These are phyloP conservation scores for Stephanodiscus minutulus DNA, from an alignment of 108 stramenopile species.

Conservation along the genomic window DNA sequence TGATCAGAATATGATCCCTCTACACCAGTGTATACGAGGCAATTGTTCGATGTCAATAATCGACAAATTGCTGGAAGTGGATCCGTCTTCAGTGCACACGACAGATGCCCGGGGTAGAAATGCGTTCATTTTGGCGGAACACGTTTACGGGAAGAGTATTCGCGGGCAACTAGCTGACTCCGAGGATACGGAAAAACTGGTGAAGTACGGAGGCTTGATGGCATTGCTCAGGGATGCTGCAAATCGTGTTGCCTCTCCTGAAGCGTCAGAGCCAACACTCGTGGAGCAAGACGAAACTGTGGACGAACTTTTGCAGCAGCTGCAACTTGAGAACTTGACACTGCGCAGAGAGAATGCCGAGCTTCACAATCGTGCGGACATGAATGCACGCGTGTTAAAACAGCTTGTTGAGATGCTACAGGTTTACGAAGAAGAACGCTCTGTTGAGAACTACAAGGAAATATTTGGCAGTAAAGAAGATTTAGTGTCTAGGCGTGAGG, in stretches of 20 bases:
- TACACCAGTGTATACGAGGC: conserved; percentile 39
- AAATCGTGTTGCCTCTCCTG: conserved; percentile 6
- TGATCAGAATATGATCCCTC: conserved; percentile 45
- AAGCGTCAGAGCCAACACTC: conserved; percentile 4
- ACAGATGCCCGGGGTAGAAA: conserved; percentile 36
- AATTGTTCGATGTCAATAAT: conserved; percentile 24
- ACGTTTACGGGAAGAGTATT: conserved; percentile 20
- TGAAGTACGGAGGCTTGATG: conserved; percentile 14
- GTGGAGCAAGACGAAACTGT: neutral
- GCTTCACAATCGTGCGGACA: conserved; percentile 18
- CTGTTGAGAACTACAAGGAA: conserved; percentile 21
- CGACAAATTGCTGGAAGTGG: conserved; percentile 16
- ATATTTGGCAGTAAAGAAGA: conserved; percentile 16
- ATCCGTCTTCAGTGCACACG: conserved; percentile 23
- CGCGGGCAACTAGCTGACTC: conserved; percentile 7
- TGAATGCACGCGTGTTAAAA: conserved; percentile 4
- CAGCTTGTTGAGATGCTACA: conserved; percentile 24
- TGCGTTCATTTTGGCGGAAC: conserved; percentile 26
- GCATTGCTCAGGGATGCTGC: conserved; percentile 19
- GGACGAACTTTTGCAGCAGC: conserved; percentile 3
- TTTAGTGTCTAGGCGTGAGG: conserved; percentile 5
- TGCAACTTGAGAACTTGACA: conserved; percentile 16
- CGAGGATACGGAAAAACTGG: conserved; percentile 1
- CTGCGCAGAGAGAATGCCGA: conserved; percentile 27
- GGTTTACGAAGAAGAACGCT: conserved; percentile 11